Evolutionary conservation across 2,329 filamentous ascomycete species (phyloP).

Genomic region (Trichophyton benhamiae): DNA sequence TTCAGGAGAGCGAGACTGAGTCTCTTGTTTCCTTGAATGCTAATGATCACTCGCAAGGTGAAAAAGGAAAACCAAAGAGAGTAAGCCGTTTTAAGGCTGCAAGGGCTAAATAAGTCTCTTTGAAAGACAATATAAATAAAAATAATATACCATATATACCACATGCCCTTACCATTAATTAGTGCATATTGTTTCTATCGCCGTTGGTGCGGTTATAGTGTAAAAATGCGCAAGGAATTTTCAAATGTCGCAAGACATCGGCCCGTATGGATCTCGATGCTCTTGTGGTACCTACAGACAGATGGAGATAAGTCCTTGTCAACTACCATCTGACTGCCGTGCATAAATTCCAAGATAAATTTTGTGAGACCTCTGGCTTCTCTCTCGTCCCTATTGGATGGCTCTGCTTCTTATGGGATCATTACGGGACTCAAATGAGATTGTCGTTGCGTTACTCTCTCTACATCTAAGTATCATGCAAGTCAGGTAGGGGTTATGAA

Average conservation of each 20-base stretch:
- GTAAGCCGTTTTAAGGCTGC: conserved; percentile 39
- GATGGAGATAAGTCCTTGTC: background rate
- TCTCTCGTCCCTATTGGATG: conserved; percentile 5
- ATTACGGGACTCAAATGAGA: conserved; percentile 9
- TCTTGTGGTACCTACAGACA: background rate
- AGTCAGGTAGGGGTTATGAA: background rate
- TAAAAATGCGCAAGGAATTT: background rate
- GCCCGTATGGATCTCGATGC: background rate
- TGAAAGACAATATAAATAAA: background rate
- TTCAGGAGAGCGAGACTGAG: conserved; percentile 55
- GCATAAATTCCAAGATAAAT: conserved; percentile 13
- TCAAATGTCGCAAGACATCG: background rate
- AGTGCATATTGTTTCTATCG: background rate
- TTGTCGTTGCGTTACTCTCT: conserved; percentile 20
- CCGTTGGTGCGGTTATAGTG: background rate
- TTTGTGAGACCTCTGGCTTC: conserved; percentile 13
- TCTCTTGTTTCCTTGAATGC: conserved; percentile 51
- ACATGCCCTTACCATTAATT: too few relatives aligned
- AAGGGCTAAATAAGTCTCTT: conserved; percentile 23
- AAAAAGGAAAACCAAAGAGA: conserved; percentile 20
- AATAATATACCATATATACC: too few relatives aligned
- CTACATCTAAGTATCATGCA: conserved; percentile 12
- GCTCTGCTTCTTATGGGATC: background rate
- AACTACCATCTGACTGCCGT: background rate
- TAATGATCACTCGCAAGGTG: conserved; percentile 32